Percentiles rank a stretch among this genome's conserved stretches.
Conservation (phyloP, 257 asterid species). For the Penstemon eatonii region DNA sequence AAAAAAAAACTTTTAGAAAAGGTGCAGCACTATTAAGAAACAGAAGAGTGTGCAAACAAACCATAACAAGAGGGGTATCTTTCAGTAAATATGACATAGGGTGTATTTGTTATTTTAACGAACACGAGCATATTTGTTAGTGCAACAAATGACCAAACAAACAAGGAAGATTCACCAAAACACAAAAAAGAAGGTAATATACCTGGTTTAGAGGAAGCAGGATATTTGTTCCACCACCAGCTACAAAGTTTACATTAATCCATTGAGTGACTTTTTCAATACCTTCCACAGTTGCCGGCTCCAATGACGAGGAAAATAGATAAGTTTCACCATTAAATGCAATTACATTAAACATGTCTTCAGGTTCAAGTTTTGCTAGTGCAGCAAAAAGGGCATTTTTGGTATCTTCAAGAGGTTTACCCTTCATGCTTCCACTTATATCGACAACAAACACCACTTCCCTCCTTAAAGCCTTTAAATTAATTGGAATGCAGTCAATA, state of each 20-base stretch:
- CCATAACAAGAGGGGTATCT: background rate
- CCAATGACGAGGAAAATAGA: conserved; percentile 54
- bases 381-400: conserved; percentile 60
- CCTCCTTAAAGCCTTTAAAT: conserved; percentile 55
- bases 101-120: too few relatives aligned
- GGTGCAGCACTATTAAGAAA: background rate
- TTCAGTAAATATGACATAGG: too few relatives aligned
- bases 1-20: too few relatives aligned
- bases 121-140: background rate
- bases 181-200: conserved; percentile 24
- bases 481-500: conserved; percentile 23
- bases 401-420: conserved; percentile 58
- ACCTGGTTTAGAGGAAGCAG: conserved; percentile 66
- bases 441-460: conserved; percentile 73
- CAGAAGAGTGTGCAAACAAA: conserved; percentile 3
- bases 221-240: conserved; percentile 70
- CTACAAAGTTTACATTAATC: conserved; percentile 59
- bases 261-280: conserved; percentile 54
- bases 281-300: conserved; percentile 51
- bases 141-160: background rate
- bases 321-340: conserved; percentile 59
- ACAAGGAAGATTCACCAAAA: conserved; percentile 20
- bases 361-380: conserved; percentile 57
- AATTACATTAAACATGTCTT: conserved; percentile 55
- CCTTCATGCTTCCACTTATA: conserved; percentile 76